Evolutionary conservation across 1,284 basidiomycete genomes (phyloP).

Genomic region (Chalciporus sp.): DNA sequence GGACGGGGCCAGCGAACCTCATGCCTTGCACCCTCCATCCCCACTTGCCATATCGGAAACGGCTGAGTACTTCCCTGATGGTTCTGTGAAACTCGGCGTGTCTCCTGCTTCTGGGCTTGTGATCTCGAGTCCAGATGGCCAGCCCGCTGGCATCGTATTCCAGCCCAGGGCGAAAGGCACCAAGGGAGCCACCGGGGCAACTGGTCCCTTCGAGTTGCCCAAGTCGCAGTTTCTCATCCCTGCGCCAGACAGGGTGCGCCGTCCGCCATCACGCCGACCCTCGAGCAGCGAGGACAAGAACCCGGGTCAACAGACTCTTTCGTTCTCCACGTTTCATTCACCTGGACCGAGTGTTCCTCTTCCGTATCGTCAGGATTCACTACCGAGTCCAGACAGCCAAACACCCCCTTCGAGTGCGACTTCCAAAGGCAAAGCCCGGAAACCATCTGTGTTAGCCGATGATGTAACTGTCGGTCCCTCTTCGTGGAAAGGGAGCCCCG

Average conservation of each 20-base stretch:
- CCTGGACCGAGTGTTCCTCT: slow-evolving; percentile 13
- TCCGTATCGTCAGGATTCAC: slow-evolving; percentile 29
- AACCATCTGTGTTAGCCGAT: slow-evolving; percentile 35
- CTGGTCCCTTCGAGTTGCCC: slow-evolving; percentile 22
- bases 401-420: slow-evolving; percentile 4
- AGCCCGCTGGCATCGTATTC: slow-evolving; percentile 94
- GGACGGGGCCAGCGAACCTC: slow-evolving; percentile 42
- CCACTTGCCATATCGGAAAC: slow-evolving; percentile 77
- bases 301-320: slow-evolving; percentile 23
- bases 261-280: slow-evolving; percentile 30
- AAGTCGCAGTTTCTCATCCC: slow-evolving; percentile 41
- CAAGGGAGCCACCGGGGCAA: slow-evolving; percentile 18
- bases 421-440: slow-evolving; percentile 29
- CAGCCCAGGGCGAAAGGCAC: slow-evolving; percentile 66
- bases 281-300: slow-evolving; percentile 32
- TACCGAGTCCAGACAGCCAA: slow-evolving; percentile 25
- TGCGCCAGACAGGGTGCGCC: slow-evolving; percentile 30
- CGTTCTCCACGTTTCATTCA: slow-evolving; percentile 40
- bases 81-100: slow-evolving; percentile 65
- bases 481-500: slow-evolving; percentile 31
- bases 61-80: slow-evolving; percentile 87
- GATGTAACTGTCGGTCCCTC: slow-evolving; percentile 13
- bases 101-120: slow-evolving; percentile 87
- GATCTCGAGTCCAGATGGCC: slow-evolving; percentile 90
- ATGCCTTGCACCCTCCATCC: slow-evolving; percentile 60